Percentiles rank a stretch among this genome's conserved stretches.
These are phyloP conservation scores for Cronartium ribicola DNA, from an alignment of 1,284 basidiomycete genomes.

Conservation along the genomic window DNA sequence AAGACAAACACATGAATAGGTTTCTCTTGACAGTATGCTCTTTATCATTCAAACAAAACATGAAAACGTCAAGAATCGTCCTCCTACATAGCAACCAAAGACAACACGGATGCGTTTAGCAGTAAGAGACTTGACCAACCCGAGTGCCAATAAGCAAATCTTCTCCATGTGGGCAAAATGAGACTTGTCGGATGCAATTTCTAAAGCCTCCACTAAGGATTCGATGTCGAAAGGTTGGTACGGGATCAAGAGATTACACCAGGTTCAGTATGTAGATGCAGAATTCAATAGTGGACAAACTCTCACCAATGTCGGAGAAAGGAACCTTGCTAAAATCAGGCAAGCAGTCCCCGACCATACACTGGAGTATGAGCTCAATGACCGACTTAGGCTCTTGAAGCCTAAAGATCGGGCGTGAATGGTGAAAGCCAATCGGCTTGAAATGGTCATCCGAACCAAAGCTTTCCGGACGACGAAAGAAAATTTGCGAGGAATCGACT, in stretches of 20 bases:
- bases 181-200: constrained; percentile 5
- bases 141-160: constrained; percentile 5
- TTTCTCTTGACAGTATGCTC: constrained; percentile 8
- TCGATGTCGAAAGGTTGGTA: too few species aligned
- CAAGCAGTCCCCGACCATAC: neutral
- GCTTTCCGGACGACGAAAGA: constrained; percentile 1
- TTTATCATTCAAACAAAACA: neutral
- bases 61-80: neutral
- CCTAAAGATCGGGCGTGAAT: neutral
- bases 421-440: neutral
- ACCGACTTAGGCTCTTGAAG: neutral
- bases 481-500: neutral
- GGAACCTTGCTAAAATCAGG: constrained; percentile 5
- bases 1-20: constrained; percentile 1
- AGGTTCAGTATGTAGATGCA: neutral
- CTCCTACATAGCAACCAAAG: too few species aligned
- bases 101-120: too few species aligned
- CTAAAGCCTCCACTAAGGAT: too few species aligned
- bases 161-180: neutral
- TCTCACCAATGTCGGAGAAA: neutral
- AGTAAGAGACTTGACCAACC: neutral
- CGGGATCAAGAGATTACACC: neutral
- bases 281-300: neutral
- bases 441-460: neutral
- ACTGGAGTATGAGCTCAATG: constrained; percentile 8